Base-by-base conservation (phyloP, 768 basidiomycete genomes). In the Suillus variegatus region DNA sequence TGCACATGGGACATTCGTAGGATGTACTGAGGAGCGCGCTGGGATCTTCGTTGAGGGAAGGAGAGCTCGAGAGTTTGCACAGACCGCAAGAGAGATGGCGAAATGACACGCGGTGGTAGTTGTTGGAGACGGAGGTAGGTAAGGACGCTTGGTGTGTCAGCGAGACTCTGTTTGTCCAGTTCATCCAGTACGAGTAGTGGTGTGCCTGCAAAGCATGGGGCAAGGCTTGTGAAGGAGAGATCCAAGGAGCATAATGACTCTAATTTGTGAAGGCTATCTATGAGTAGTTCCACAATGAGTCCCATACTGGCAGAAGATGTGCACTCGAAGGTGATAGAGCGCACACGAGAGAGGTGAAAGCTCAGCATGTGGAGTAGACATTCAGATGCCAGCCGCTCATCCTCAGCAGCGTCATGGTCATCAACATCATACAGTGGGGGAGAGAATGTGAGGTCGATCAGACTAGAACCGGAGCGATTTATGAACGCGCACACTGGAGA, bases 1-100 rank as follows among this genome's bases (percentile, higher is more conserved):
- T 75, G 70, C 38, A 84, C 74, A 22, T 77, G 69, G 5, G 83
- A 84, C 71, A 83, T 76, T 66, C 73, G 80, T 66, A 80, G 70
- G 41, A 73, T 71, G 64, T 74, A 77, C 58, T 74, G 79, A 63
- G 75, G 71, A n/a, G 68, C 69, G 65, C 46, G 72, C 28, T 65
- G 65, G 6, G 67, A 66, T 65, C 65, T 72, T 69, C 68, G 79
- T 40, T 75, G 78, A 4, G 77, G 72, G 66, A 77, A 84, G 41
- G 72, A 75, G 32, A 87, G 73, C 63, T 84, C 81, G 28, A 87
- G 76, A 20, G 74, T 76, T 63, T 70, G 74, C 55, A 85, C 73
- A 64, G 81, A 79, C 35, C 73, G 68, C 51, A 84, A 68, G 61
- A 82, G 75, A 61, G 71, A 70, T 16, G 71, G 66, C 14, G 82